Percentiles rank a stretch among this genome's conserved stretches.
Evolutionary conservation across 768 basidiomycete species (phyloP).

Genomic region (Holtermannia corniformis): DNA sequence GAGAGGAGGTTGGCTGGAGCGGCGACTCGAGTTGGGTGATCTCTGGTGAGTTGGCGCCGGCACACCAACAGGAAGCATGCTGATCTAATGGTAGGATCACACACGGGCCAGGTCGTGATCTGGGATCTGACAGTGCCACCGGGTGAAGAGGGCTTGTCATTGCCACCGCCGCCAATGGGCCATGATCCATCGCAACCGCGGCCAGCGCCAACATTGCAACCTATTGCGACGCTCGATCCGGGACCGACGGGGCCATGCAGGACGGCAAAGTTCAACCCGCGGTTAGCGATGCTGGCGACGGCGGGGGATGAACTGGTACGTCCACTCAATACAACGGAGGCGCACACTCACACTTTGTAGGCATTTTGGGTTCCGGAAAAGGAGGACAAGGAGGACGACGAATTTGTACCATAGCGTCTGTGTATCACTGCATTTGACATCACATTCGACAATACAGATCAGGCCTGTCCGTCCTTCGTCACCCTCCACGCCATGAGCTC

Average conservation of each 20-base stretch:
- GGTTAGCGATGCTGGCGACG: constrained; percentile 64
- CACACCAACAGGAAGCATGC: neutral
- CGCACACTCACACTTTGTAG: constrained; percentile 36
- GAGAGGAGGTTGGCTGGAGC: constrained; percentile 90
- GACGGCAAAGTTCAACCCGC: constrained; percentile 83
- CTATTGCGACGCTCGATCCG: constrained; percentile 45
- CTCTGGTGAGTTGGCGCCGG: constrained; percentile 50
- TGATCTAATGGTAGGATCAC: constrained; percentile 25
- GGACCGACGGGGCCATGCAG: constrained; percentile 54
- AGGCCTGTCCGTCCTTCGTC: constrained; percentile 45
- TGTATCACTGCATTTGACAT: neutral
- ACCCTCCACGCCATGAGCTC: constrained; percentile 80
- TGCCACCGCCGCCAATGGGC: neutral
- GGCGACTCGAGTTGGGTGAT: constrained; percentile 87
- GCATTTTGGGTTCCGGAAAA: constrained; percentile 60
- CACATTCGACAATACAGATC: neutral
- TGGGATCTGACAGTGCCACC: constrained; percentile 64
- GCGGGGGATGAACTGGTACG: constrained; percentile 57
- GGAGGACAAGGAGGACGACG: constrained; percentile 22
- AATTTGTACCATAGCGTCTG: constrained; percentile 1
- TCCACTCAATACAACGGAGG: constrained; percentile 20
- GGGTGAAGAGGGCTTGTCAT: constrained; percentile 4
- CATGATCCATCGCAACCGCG: constrained; percentile 14
- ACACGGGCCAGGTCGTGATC: constrained; percentile 67
- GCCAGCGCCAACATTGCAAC: constrained; percentile 49